Evolutionary conservation across 371 early-diverging fungal species (phyloP), one percentile per base, ranked within the genome.

Genomic region (Nosema bombycis): DNA sequence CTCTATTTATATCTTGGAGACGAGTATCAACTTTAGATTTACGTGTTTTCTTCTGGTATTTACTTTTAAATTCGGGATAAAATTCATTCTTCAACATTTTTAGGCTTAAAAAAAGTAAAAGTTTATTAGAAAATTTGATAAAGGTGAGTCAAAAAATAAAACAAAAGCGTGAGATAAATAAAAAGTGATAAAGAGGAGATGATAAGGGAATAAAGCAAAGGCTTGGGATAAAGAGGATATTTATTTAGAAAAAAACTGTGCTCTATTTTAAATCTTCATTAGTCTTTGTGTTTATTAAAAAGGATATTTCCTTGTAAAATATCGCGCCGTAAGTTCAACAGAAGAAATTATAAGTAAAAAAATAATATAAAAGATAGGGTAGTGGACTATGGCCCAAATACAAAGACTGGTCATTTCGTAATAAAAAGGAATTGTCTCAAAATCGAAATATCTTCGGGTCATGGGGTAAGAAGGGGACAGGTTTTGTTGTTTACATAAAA

Each of bases 1-100:
- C 23, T 60, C 78, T 70, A 28, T 64, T 76, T 61, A 70, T 76
- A 18, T 69, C 70, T 18, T 46, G 46, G 6, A 46, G 46, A 6
- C 18, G 6, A 46, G 46, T 46, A 46, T 46, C 46, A 10, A 18
- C 46, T 18, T 46, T 6, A 18, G 6, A 46, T 46, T 46, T 46
- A 46, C 18, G 10, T 18, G 6, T 46, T 46, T 18, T 18, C 18
- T 46, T 6, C 46, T 18, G 18, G 6, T 10, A 46, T 10, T 10
- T 46, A 46, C 6, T 10, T 18, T 46, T 46, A 46, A 46, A 46
- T 6, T 18, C 18, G 6, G 46, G 46, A 46, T 46, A 46, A 18
- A 46, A 46, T 10, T 46, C 10, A 46, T 46, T 10, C 18, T 46
- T 46, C 6, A 46, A 46, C 46, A 46, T 46, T n/a, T n/a, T 46